Base-by-base conservation (phyloP, 768 basidiomycete species). In the Strobilomyces echinocephalus region DNA sequence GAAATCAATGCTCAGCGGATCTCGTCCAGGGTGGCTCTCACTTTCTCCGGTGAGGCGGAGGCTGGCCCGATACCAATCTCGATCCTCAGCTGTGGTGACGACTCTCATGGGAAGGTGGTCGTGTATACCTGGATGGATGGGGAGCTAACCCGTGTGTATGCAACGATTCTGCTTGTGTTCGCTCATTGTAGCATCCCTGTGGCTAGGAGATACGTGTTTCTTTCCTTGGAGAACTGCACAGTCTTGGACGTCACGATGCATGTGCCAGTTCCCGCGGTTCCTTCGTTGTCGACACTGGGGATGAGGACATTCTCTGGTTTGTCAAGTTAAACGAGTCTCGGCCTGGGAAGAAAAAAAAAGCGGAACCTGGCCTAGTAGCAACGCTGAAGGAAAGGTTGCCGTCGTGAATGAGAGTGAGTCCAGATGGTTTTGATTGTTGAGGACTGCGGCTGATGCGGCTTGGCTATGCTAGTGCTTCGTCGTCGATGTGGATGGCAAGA, bases 251-350 rank as follows among this genome's bases (percentile, higher is more conserved):
- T 91, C 7, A 64, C 72, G 0, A 64, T 78, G 35, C 78, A 83
- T 4, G 49, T 60, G 64, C 74, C 5, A 71, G 80, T 45, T 59
- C 67, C 54, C 60, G 59, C 60, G 65, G 68, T 15, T 7, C 55
- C 64, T 16, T 68, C 67, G 16, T 68, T 63, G 4, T 49, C 65
- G 14, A 54, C 57, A 34, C 33, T 78, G 74, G 64, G 64, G 2
- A 88, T 83, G 79, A 83, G 84, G n/a, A 85, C 89, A 0, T 74
- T 92, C n/a, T 81, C 79, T 1, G 64, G 89, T 4, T 69, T 92
- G 11, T 84, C 87, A 3, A 88, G 88, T 4, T 94, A 93, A 60
- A 92, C 93, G 89, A 86, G 83, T 3, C 74, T 91, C 21, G 87
- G 90, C 1, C 72, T 91, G 8, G 88, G 88, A 9, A 77, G 83